Percentiles rank a stretch among this genome's conserved stretches.
phyloP scores from a whole-genome alignment of 176 grass and related monocot genomes.

The Triticum monococcum region DNA sequence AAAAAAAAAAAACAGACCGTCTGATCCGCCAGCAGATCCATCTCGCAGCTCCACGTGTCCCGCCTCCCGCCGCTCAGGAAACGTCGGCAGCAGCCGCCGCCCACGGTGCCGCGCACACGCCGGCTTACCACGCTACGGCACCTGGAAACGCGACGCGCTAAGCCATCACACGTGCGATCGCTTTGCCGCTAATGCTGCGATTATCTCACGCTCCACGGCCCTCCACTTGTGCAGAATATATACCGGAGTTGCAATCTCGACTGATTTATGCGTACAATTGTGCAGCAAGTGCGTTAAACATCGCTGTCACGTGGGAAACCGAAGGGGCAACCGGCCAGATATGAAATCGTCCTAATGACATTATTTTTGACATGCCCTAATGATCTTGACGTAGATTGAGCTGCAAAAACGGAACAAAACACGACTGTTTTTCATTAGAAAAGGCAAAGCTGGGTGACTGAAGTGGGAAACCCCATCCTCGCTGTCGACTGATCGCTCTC shows the following conservation, averaged over 20 bases:
- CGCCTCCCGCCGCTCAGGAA: not conserved
- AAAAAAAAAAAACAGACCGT: not conserved
- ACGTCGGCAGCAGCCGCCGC: conserved; percentile 24
- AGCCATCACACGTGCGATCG: not conserved
- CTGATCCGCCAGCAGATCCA: not conserved
- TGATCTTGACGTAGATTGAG: not conserved
- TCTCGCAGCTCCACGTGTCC: not conserved
- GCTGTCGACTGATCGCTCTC: not conserved
- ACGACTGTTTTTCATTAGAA: not conserved
- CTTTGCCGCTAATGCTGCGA: conserved; percentile 27
- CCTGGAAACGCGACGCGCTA: not conserved
- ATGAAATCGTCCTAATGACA: not conserved
- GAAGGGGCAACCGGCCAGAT: not conserved
- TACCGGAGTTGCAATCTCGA: not conserved
- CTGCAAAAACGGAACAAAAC: not conserved
- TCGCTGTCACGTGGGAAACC: conserved; percentile 8
- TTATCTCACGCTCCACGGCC: not conserved
- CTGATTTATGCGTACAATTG: not conserved
- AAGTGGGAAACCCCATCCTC: not conserved
- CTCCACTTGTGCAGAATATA: not conserved
- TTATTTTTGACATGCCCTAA: not conserved
- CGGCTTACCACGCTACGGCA: not conserved
- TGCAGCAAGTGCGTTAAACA: not conserved
- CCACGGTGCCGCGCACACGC: not conserved
- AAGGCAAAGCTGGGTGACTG: not conserved